Evolutionary conservation across 441 rosid species (phyloP), one percentile per base, ranked within the genome.

Genomic region (Mallotus repandus): DNA sequence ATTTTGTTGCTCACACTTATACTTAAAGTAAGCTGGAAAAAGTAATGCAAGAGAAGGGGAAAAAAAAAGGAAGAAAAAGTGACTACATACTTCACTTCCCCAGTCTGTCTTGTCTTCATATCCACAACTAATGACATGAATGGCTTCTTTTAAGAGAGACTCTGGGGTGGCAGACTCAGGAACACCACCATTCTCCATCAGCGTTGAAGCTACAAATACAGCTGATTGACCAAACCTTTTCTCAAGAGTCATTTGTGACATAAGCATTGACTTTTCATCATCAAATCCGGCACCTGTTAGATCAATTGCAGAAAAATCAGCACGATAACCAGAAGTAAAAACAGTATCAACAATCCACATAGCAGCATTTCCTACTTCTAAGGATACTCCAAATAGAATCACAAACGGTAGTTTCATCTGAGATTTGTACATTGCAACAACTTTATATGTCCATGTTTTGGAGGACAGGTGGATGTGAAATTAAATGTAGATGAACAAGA

Each of bases 241-340:
- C 89, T 94, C 98, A 68, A 96, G 86, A 80, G 93, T 92, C 97
- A 91, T 96, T 88, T 94, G 99, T 2, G 99, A 96, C 99, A 96
- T 92, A 67, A 94, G 84, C 61, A 91, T 83, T 8, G 99, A 87
- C 83, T 96, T 96, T 74, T 96, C 99, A 82, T 96, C 98, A 78
- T 94, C 99, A 81, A 94, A 92, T 55, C 98, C 99, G 77, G 97
- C 88, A 79, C 99, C 98, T 96, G 72, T 57, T 56, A 21, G 56
- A 69, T 19, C 32, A 18, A 56, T 6, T 60, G 32, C 43, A 58
- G 5, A 45, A 69, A 58, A 4, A 63, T 75, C 18, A 22, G 63
- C 48, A 55, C 49, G 35, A 35, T 35, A 72, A 65, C 25, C 32
- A 15, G 38, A 49, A 32, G 52, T 19, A 52, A 32, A 68, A 74